Evolutionary conservation across 202 grass and related monocot species (phyloP).

Genomic region (Setaria viridis): DNA sequence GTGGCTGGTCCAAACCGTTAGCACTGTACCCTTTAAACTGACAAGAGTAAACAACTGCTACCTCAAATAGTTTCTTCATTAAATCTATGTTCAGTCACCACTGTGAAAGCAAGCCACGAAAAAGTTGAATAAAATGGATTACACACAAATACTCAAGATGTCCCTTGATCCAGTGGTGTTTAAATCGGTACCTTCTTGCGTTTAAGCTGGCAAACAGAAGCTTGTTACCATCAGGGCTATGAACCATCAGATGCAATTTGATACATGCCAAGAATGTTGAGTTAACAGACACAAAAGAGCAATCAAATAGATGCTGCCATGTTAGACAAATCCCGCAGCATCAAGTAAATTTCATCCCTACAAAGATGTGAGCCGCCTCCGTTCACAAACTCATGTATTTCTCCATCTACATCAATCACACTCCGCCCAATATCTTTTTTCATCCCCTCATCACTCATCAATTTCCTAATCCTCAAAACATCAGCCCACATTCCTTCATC

Average conservation of each 20-base stretch:
- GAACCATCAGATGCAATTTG: slow-evolving; percentile 32
- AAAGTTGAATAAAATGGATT: slow-evolving; percentile 30
- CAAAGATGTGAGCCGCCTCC: slow-evolving; percentile 52
- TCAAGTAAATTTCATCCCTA: slow-evolving; percentile 54
- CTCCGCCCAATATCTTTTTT: slow-evolving; percentile 72
- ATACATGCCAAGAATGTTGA: slow-evolving; percentile 25
- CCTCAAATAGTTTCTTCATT: slow-evolving; percentile 20
- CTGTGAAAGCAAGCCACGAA: neutral
- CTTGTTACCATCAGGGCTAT: slow-evolving; percentile 7
- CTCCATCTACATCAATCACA: slow-evolving; percentile 64
- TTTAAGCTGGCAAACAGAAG: slow-evolving; percentile 34
- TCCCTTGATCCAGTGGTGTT: neutral
- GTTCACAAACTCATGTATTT: slow-evolving; percentile 70
- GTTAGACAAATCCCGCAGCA: slow-evolving; percentile 58
- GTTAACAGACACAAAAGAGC: slow-evolving; percentile 2
- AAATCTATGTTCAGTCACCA: slow-evolving; percentile 32
- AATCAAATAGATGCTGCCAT: slow-evolving; percentile 41
- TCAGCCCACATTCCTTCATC: slow-evolving; percentile 70
- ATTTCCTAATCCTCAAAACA: slow-evolving; percentile 61
- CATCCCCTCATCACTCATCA: slow-evolving; percentile 66
- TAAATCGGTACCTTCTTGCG: slow-evolving; percentile 13
- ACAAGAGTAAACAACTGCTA: slow-evolving; percentile 4
- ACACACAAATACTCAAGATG: slow-evolving; percentile 23
- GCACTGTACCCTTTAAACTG: slow-evolving; percentile 12
- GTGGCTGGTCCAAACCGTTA: neutral